A percentile compares a stretch with the other conserved stretches of the same genome.
These are phyloP conservation scores for Phoma sp. DNA, from an alignment of 2,329 filamentous ascomycete genomes.

Conservation along the genomic window DNA sequence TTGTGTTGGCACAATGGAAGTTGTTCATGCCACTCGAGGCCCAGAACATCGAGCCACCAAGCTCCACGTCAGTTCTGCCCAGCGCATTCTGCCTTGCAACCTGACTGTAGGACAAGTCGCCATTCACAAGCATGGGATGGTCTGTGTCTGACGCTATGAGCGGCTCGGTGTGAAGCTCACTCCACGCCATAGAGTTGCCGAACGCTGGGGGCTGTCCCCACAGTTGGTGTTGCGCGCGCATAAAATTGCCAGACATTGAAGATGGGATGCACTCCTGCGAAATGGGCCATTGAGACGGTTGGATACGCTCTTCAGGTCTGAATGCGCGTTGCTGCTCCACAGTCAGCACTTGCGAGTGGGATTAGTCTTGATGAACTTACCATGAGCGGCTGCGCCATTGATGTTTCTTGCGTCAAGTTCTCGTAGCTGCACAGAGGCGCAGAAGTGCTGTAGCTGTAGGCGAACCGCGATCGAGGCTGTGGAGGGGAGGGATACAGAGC, in stretches of 20 bases:
- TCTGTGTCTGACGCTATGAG: constrained; percentile 14
- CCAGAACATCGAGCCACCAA: background rate
- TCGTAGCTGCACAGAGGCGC: background rate
- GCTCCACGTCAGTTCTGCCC: constrained; percentile 12
- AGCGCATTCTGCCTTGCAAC: constrained; percentile 3
- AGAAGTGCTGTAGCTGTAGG: constrained; percentile 5
- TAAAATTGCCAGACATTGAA: background rate
- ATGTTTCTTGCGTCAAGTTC: background rate
- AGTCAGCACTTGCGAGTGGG: constrained; percentile 1
- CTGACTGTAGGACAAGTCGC: constrained; percentile 16
- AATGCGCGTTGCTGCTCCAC: constrained; percentile 17
- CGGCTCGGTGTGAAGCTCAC: constrained; percentile 6
- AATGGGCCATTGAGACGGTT: constrained; percentile 14
- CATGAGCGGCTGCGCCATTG: constrained; percentile 25
- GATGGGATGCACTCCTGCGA: constrained; percentile 2
- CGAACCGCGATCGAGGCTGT: constrained; percentile 6
- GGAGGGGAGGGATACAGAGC: constrained; percentile 10
- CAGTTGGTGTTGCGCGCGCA: background rate
- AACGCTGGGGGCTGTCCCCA: background rate
- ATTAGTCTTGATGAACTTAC: constrained; percentile 15
- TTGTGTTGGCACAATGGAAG: background rate
- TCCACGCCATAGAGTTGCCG: background rate
- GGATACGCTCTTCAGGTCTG: constrained; percentile 7
- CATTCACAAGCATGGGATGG: constrained; percentile 5
- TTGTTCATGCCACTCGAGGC: background rate